Evolutionary conservation across 768 basidiomycete species (phyloP), one percentile per base, ranked within the genome.

Genomic region (Bullera alba): DNA sequence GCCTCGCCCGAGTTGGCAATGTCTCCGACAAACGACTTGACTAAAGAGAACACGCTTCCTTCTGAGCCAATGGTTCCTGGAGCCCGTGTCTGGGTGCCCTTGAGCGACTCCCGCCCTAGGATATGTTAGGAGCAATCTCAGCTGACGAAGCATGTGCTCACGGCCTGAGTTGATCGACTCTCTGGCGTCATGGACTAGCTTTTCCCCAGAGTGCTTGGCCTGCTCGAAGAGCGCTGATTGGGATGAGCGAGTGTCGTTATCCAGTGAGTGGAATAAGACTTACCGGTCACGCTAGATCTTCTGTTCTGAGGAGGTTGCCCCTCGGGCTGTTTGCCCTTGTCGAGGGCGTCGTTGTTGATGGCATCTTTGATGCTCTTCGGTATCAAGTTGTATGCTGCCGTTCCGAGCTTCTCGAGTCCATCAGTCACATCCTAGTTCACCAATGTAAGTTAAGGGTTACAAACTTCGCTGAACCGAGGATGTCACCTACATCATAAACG

Each of bases 341-440:
- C 42, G 23, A 6, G 42, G 6, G 6, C 6, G 7, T 43, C 42
- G 8, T 48, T 42, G 6, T 54, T 54, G n/a, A 65, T 48, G 42
- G 54, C 57, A 16, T 63, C 56, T 54, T 66, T 63, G 42, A 71
- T 30, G 2, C 52, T 42, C 10, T 48, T 23, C 12, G 69, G 69
- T 7, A 71, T 46, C 8, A 51, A 49, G 7, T 57, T 47, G 50
- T 51, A 71, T 4, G 69, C 67, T 5, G 57, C 59, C 41, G 51
- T 54, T 1, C 67, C 67, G 35, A 67, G 57, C 48, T 54, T 57
- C 21, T 57, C 43, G 26, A 67, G 53, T 1, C 55, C 63, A 19
- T 60, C 48, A 12, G 46, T 48, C 23, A 71, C 57, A 45, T 71
- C 69, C 42, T 65, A 29, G 10, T n/a, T 35, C 2, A 50, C 44